Conservation (phyloP, 192 early-diverging fungal species). For the Coemansia sp. region DNA sequence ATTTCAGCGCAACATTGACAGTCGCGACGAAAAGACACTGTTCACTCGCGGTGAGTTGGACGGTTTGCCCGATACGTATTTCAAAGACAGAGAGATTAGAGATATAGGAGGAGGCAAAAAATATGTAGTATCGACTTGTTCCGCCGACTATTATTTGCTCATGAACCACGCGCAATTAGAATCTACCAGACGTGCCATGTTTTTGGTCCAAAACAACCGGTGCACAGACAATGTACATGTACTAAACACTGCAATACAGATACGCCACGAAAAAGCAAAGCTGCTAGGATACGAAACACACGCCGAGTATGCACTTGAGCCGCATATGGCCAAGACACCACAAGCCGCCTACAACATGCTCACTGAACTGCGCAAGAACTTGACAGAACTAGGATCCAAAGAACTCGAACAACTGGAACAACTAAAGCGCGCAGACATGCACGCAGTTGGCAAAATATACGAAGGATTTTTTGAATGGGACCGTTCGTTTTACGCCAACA, state of each 20-base stretch:
- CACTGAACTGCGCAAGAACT: constrained; percentile 44
- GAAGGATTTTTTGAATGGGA: constrained; percentile 62
- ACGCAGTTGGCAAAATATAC: constrained; percentile 28
- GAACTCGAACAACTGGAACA: constrained; percentile 57
- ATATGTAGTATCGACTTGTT: constrained; percentile 64
- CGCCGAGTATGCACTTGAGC: constrained; percentile 62
- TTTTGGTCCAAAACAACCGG: constrained; percentile 40
- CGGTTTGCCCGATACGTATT: constrained; percentile 63
- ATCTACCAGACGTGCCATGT: constrained; percentile 49
- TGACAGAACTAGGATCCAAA: constrained; percentile 47
- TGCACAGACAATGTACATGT: constrained; percentile 56
- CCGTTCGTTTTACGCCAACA: constrained; percentile 60
- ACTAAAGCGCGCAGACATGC: constrained; percentile 55
- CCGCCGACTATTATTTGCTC: constrained; percentile 43
- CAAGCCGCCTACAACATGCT: constrained; percentile 60
- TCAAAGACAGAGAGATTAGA: constrained; percentile 51
- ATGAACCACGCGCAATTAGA: constrained; percentile 51
- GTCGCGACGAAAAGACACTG: constrained; percentile 42
- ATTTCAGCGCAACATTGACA: constrained; percentile 60
- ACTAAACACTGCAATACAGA: constrained; percentile 49
- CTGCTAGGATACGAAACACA: constrained; percentile 65
- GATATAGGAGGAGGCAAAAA: constrained; percentile 53
- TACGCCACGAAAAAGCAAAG: constrained; percentile 43
- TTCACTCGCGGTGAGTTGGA: constrained; percentile 57
- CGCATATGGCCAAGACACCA: constrained; percentile 71